These are phyloP conservation scores for Eutypa lata DNA, from an alignment of 2,329 filamentous ascomycete species.

Conservation along the genomic window DNA sequence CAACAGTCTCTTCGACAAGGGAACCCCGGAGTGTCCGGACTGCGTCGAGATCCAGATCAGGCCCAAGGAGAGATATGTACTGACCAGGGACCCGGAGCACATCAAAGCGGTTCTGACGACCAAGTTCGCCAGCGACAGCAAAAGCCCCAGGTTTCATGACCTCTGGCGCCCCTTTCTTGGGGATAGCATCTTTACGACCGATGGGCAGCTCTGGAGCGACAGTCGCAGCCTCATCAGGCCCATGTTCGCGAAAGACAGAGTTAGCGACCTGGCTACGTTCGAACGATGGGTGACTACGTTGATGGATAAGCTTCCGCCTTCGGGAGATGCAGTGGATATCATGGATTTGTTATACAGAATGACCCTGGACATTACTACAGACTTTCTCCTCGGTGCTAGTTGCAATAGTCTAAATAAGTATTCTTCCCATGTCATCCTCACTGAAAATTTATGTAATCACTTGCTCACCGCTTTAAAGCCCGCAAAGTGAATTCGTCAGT, in stretches of 20 bases:
- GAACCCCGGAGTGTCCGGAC: constrained; percentile 30
- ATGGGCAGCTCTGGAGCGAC: constrained; percentile 51
- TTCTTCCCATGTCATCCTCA: too few species aligned
- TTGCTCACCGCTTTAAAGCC: constrained; percentile 33
- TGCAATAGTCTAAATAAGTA: constrained; percentile 44
- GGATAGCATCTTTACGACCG: constrained; percentile 53
- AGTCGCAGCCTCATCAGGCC: constrained; percentile 51
- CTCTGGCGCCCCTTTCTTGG: constrained; percentile 48
- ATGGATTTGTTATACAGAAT: constrained; percentile 62
- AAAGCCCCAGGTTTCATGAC: constrained; percentile 40
- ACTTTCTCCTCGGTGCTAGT: constrained; percentile 64
- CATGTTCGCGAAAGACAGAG: constrained; percentile 47
- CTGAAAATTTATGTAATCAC: too few species aligned
- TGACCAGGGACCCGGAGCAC: constrained; percentile 54
- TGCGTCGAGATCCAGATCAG: constrained; percentile 34
- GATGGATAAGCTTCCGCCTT: constrained; percentile 53
- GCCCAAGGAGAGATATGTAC: constrained; percentile 34
- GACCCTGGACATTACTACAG: constrained; percentile 65
- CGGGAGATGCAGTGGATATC: constrained; percentile 55
- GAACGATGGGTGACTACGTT: constrained; percentile 58
- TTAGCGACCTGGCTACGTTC: constrained; percentile 52
- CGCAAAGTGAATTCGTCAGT: constrained; percentile 59
- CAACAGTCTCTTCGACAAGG: constrained; percentile 24
- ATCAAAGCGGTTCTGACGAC: constrained; percentile 54
- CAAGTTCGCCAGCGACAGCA: constrained; percentile 53